Base-by-base conservation (phyloP, 2,329 filamentous ascomycete species). In the Trichoderma sp. region DNA sequence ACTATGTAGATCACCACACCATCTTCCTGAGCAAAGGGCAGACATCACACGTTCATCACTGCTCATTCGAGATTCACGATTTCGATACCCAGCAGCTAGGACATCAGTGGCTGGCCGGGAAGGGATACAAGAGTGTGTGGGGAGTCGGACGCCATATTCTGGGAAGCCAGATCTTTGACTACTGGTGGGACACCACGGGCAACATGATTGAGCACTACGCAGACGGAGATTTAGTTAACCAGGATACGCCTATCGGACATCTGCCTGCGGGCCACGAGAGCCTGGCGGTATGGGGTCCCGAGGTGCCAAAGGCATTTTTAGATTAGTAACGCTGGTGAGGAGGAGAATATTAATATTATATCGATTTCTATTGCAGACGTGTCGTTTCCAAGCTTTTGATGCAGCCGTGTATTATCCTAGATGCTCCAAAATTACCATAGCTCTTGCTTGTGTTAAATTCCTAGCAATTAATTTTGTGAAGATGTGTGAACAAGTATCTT, bases 161-260 rank as follows among this genome's bases (percentile, higher is more conserved):
- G 32, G 87, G 87, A 1, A 83, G 79, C 56, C 86, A 89, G 75
- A 83, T 89, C 45, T 90, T 89, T 70, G 87, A 90, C 73, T 89
- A 89, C 74, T 89, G 86, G 45, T 50, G 45, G 45, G 45, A 50
- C 22, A 50, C 45, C 25, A 50, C 45, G 15, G 45, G 45, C 0
- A 84, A 84, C 69, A 86, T 84, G 75, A 76, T 87, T 57, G 85
- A 87, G 74, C 85, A 87, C 71, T 89, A 89, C 73, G 83, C 86
- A 1, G 87, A 90, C 76, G 87, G 87, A 0, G 87, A 90, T 76
- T 67, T 88, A 66, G 86, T 89, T 1, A 87, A 87, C 71, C 75
- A 80, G 64, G 77, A 84, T 34, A 85, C 82, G 22, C 77, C 78
- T 27, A 50, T 50, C n/a, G 45, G 45, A 9, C 45, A 50, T 50